phyloP scores from a whole-genome alignment of 2,329 filamentous ascomycete species.

The Monosporascus ibericus region DNA sequence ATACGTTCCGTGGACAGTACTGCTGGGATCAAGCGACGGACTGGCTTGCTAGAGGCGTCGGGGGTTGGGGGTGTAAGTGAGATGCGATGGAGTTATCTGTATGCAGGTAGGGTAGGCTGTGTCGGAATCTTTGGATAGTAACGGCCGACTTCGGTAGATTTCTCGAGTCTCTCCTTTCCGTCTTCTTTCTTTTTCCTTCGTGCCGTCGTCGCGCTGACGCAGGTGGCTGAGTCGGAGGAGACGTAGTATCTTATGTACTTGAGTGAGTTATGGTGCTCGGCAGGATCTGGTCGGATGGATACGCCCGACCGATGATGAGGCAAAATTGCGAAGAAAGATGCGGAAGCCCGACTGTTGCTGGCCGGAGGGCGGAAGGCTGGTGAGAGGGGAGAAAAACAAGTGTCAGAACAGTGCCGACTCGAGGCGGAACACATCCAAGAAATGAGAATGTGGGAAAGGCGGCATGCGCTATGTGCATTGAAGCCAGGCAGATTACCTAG shows the following conservation, averaged over 20 bases:
- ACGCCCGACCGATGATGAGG: not conserved
- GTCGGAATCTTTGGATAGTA: slow-evolving; percentile 2
- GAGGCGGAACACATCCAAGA: not conserved
- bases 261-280: not conserved
- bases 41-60: not conserved
- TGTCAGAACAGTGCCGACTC: not conserved
- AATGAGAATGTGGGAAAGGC: not conserved
- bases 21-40: not conserved
- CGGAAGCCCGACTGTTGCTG: not conserved
- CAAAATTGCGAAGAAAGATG: not conserved
- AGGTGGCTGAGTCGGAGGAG: slow-evolving; percentile 10
- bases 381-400: not conserved
- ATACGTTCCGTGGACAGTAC: not conserved
- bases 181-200: slow-evolving; percentile 4
- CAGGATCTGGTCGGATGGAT: not conserved
- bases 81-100: not conserved
- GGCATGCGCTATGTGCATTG: not conserved
- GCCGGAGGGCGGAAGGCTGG: not conserved
- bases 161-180: slow-evolving; percentile 1
- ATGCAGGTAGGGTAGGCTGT: not conserved
- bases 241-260: not conserved
- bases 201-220: slow-evolving; percentile 8
- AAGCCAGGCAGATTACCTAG: too few species aligned
- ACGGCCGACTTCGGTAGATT: not conserved
- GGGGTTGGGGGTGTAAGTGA: not conserved